Percentiles rank a stretch among this genome's conserved stretches.
Conservation (phyloP, 805 yeast species). For the Starmerella gropengiesseri region DNA sequence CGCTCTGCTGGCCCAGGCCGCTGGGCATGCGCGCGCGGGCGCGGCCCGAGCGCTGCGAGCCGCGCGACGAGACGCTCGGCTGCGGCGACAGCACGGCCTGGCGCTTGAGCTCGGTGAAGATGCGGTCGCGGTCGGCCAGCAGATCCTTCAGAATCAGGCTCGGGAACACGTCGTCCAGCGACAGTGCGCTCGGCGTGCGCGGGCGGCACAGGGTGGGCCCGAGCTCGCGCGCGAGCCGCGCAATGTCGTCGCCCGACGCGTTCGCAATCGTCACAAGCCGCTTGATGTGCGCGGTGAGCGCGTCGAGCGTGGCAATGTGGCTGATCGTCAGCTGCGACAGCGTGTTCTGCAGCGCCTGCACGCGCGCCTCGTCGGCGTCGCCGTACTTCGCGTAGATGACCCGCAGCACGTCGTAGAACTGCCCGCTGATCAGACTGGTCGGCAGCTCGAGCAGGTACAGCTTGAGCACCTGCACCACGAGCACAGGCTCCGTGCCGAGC, state of each 20-base stretch:
- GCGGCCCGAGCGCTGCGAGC: constrained; percentile 8
- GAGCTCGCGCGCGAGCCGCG: constrained; percentile 50
- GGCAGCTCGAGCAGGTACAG: constrained; percentile 71
- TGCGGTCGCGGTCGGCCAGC: constrained; percentile 44
- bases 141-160: constrained; percentile 51
- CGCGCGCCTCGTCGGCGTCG: constrained; percentile 34
- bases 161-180: constrained; percentile 50
- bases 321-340: constrained; percentile 57
- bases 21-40: constrained; percentile 5
- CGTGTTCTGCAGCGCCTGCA: constrained; percentile 54
- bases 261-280: constrained; percentile 46
- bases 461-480: constrained; percentile 53
- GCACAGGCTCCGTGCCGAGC: constrained; percentile 36
- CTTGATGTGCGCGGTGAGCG: constrained; percentile 63
- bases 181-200: constrained; percentile 34
- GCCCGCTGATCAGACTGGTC: constrained; percentile 56
- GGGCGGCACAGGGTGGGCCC: constrained; percentile 53
- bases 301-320: constrained; percentile 69
- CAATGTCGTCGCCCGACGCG: constrained; percentile 28
- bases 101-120: constrained; percentile 54
- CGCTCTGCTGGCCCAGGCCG: constrained; percentile 1
- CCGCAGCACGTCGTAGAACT: constrained; percentile 55
- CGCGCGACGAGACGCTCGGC: constrained; percentile 9
- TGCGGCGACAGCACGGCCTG: constrained; percentile 15
- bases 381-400: constrained; percentile 50